Percentiles rank a stretch among this genome's conserved stretches.
phyloP scores from a whole-genome alignment of 352 stramenopile species.

The Phytophthora fragariaefolia region DNA sequence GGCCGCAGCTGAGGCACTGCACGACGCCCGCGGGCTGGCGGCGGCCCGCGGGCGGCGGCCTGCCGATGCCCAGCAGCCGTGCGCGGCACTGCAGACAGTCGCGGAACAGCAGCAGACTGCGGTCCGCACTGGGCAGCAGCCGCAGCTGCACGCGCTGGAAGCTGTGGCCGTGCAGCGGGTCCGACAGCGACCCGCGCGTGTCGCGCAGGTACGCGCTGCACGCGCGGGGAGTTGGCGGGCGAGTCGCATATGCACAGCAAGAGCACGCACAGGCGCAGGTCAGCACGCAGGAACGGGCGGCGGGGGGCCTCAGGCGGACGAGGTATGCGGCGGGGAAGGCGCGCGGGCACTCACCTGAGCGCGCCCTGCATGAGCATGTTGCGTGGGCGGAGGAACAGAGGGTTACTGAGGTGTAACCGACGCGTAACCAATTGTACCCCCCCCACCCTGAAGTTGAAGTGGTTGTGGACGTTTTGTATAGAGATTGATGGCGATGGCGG shows the following conservation, averaged over 20 bases:
- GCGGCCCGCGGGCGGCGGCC: constrained; percentile 9
- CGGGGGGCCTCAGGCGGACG: not conserved
- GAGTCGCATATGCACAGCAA: not conserved
- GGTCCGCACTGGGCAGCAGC: constrained; percentile 53
- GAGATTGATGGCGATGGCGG: too few relatives aligned
- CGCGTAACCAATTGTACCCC: not conserved
- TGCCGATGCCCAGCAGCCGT: constrained; percentile 48
- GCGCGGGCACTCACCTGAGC: constrained; percentile 38
- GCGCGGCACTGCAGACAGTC: constrained; percentile 64
- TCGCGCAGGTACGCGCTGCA: constrained; percentile 53
- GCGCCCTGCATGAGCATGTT: constrained; percentile 39
- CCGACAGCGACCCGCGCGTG: constrained; percentile 42
- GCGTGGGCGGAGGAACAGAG: not conserved
- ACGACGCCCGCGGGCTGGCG: constrained; percentile 32
- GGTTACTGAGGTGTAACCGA: not conserved
- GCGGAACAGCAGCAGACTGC: constrained; percentile 67
- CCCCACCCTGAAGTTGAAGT: too few relatives aligned
- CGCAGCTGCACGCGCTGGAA: constrained; percentile 45
- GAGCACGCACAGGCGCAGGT: constrained; percentile 1
- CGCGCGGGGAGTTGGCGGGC: not conserved
- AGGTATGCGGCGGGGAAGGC: constrained; percentile 11
- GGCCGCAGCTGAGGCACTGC: constrained; percentile 63
- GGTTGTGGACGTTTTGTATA: too few relatives aligned
- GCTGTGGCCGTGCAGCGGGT: constrained; percentile 68
- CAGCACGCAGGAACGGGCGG: not conserved